Conservation (phyloP, 805 yeast species). For the Metschnikowia matae region DNA sequence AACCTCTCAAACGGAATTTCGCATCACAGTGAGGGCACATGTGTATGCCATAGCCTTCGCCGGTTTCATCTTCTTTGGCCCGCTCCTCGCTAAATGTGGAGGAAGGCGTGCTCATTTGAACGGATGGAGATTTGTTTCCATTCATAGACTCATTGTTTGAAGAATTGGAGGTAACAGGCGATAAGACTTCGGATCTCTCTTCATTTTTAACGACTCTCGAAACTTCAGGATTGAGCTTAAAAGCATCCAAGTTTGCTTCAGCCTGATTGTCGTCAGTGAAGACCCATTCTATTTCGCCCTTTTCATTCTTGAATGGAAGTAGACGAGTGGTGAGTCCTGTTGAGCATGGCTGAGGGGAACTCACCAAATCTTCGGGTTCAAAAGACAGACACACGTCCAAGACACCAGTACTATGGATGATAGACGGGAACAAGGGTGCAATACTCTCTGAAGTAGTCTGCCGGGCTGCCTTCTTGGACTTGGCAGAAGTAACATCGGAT, state of each 20-base stretch:
- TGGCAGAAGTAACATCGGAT: neutral
- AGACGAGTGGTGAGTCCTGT: constrained; percentile 47
- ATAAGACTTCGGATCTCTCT: constrained; percentile 16
- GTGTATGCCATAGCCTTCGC: constrained; percentile 20
- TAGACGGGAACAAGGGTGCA: constrained; percentile 14
- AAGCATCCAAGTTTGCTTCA: constrained; percentile 27
- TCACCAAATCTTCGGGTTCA: constrained; percentile 2
- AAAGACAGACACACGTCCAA: neutral
- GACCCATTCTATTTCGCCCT: constrained; percentile 58
- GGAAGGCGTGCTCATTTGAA: constrained; percentile 29
- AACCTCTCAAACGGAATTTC: constrained; percentile 48
- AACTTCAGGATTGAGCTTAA: constrained; percentile 15
- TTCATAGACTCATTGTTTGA: constrained; percentile 30
- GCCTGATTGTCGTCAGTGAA: constrained; percentile 40
- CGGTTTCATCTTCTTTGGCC: constrained; percentile 13
- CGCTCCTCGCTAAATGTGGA: constrained; percentile 25
- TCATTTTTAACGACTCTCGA: constrained; percentile 5
- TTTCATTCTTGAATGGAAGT: constrained; percentile 47
- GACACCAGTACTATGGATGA: constrained; percentile 1
- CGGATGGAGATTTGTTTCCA: constrained; percentile 17
- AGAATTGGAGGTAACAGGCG: constrained; percentile 40
- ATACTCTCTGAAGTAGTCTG: neutral
- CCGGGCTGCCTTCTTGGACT: constrained; percentile 2
- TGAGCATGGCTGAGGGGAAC: constrained; percentile 40
- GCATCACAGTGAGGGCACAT: constrained; percentile 49